These are phyloP conservation scores for Fusarium xyrophilum DNA, from an alignment of 2,329 filamentous ascomycete species.

Conservation along the genomic window DNA sequence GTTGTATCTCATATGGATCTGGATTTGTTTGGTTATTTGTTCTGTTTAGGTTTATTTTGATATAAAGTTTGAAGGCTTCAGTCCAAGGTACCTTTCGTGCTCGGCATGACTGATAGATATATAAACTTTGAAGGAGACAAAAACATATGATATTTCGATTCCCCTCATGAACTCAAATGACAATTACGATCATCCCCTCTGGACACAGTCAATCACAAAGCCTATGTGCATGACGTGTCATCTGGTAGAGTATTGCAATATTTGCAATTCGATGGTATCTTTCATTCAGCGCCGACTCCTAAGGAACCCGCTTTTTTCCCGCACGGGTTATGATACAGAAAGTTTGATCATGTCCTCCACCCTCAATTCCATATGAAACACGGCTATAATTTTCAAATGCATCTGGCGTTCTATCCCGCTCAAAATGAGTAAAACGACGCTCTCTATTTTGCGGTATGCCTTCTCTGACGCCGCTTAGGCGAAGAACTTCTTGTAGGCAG, in stretches of 20 bases:
- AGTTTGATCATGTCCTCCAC: constrained; percentile 32
- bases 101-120: not conserved
- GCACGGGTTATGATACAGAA: constrained; percentile 36
- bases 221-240: not conserved
- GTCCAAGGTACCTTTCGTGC: not conserved
- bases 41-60: not conserved
- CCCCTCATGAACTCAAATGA: not conserved
- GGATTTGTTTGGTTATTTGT: not conserved
- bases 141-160: not conserved
- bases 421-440: constrained; percentile 10
- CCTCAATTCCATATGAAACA: constrained; percentile 6
- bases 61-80: not conserved
- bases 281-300: constrained; percentile 43
- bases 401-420: constrained; percentile 24
- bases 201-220: not conserved
- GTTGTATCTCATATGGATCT: not conserved
- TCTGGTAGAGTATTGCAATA: constrained; percentile 23
- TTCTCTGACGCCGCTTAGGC: constrained; percentile 45
- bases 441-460: constrained; percentile 1
- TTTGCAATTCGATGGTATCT: constrained; percentile 43
- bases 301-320: constrained; percentile 37
- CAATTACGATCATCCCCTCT: not conserved
- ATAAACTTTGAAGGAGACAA: not conserved
- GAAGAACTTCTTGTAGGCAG: constrained; percentile 92
- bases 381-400: constrained; percentile 23